phyloP scores from a whole-genome alignment of 2,329 filamentous ascomycete genomes.

The Chaetothyriales sp. region DNA sequence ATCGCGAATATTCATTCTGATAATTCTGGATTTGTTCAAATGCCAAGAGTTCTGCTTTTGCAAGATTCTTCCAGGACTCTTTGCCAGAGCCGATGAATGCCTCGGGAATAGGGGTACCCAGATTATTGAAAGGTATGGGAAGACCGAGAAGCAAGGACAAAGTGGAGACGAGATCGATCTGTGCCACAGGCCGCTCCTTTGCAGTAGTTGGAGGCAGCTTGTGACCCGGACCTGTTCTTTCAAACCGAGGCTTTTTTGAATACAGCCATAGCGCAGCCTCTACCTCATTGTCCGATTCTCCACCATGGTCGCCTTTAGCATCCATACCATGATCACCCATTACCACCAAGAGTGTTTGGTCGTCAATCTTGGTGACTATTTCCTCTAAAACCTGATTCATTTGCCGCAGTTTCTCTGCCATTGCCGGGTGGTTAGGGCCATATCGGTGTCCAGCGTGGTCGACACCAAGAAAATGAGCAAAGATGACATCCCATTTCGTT shows the following conservation, averaged over 20 bases:
- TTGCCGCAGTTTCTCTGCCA: slow-evolving; percentile 78
- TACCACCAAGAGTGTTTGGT: slow-evolving; percentile 76
- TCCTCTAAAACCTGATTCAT: slow-evolving; percentile 73
- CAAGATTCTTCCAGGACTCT: slow-evolving; percentile 61
- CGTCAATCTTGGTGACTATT: slow-evolving; percentile 59
- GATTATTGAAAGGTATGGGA: slow-evolving; percentile 90
- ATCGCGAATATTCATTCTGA: slow-evolving; percentile 60
- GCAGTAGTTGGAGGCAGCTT: slow-evolving; percentile 52
- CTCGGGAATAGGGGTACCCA: slow-evolving; percentile 86
- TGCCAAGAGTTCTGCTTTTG: slow-evolving; percentile 60
- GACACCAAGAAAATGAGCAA: slow-evolving; percentile 87
- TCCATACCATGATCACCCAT: slow-evolving; percentile 99
- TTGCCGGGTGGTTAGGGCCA: slow-evolving; percentile 81
- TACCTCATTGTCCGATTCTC: slow-evolving; percentile 91
- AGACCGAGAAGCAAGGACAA: slow-evolving; percentile 75
- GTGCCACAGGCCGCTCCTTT: slow-evolving; percentile 60
- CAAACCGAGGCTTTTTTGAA: slow-evolving; percentile 74
- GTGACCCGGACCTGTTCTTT: slow-evolving; percentile 52
- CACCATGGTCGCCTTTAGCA: slow-evolving; percentile 91
- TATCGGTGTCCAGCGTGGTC: slow-evolving; percentile 96
- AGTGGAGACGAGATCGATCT: slow-evolving; percentile 93
- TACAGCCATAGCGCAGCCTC: slow-evolving; percentile 98
- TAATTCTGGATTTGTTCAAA: slow-evolving; percentile 82
- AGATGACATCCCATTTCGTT: slow-evolving; percentile 78
- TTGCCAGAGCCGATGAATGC: slow-evolving; percentile 49